phyloP scores from a whole-genome alignment of 371 early-diverging fungal genomes.

The Mortierella sp. region DNA sequence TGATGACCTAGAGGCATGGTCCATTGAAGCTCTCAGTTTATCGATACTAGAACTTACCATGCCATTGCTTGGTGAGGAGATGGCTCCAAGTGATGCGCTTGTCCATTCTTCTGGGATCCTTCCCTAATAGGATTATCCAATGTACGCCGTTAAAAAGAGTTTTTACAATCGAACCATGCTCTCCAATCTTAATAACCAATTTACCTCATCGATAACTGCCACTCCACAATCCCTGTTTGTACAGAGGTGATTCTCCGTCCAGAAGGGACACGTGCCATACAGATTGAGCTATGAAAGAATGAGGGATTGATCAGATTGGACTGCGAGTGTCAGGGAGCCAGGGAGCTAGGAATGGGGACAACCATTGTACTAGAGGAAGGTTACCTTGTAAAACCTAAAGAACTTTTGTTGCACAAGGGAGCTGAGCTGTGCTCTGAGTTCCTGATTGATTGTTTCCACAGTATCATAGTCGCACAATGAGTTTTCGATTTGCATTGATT shows the following conservation, averaged over 20 bases:
- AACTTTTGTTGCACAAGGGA: constrained; percentile 70
- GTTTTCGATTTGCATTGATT: constrained; percentile 77
- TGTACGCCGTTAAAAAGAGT: no score
- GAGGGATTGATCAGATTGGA: neutral
- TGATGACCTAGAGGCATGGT: no score
- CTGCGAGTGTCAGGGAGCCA: no score
- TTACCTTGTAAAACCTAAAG: constrained; percentile 89
- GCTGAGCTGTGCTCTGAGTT: constrained; percentile 70
- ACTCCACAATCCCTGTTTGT: constrained; percentile 90
- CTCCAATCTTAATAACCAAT: no score
- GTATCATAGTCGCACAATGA: constrained; percentile 82
- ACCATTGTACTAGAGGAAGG: neutral
- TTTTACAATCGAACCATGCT: no score
- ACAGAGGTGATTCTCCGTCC: constrained; percentile 89
- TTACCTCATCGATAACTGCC: constrained; percentile 78
- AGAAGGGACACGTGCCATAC: constrained; percentile 92
- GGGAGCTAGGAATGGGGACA: no score
- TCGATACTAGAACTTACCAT: constrained; percentile 50
- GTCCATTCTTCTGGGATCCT: constrained; percentile 54
- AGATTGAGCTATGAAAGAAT: constrained; percentile 75
- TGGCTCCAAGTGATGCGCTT: constrained; percentile 63
- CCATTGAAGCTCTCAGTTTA: no score
- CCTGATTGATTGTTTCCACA: constrained; percentile 77
- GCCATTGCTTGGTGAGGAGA: constrained; percentile 62
- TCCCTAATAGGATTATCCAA: neutral